A percentile compares a stretch with the other conserved stretches of the same genome.
These are phyloP conservation scores for Didymella segeticola DNA, from an alignment of 2,329 filamentous ascomycete species.

Conservation along the genomic window DNA sequence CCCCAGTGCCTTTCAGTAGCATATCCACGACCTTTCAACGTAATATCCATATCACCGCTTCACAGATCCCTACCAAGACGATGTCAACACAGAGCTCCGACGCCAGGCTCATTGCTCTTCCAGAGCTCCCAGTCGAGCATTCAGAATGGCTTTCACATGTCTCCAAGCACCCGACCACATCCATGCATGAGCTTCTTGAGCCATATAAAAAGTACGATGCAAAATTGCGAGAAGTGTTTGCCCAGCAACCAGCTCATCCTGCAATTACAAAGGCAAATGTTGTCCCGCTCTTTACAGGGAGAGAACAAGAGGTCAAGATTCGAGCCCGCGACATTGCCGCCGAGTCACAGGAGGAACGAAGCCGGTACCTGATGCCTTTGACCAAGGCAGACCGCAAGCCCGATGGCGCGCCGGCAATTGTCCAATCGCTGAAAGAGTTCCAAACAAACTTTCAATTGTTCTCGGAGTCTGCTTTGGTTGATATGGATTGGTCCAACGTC, in stretches of 20 bases:
- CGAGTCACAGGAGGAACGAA: constrained; percentile 67
- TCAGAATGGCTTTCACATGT: constrained; percentile 61
- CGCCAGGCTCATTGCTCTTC: constrained; percentile 35
- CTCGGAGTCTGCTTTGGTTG: constrained; percentile 76
- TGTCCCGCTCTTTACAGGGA: constrained; percentile 67
- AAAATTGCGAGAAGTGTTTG: constrained; percentile 70
- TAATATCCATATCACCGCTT: background rate
- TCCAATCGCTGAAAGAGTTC: constrained; percentile 72
- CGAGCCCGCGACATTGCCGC: constrained; percentile 65
- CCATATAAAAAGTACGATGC: constrained; percentile 74
- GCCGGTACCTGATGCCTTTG: constrained; percentile 73
- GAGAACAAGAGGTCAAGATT: constrained; percentile 64
- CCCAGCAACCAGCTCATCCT: constrained; percentile 69
- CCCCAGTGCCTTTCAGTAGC: background rate
- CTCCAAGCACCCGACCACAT: constrained; percentile 58
- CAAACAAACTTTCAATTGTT: constrained; percentile 82
- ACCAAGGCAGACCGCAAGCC: constrained; percentile 66
- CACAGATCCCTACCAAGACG: background rate
- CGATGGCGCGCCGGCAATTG: constrained; percentile 71
- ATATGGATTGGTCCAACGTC: constrained; percentile 83
- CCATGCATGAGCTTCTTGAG: constrained; percentile 65
- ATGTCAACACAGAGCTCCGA: constrained; percentile 20
- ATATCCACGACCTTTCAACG: background rate
- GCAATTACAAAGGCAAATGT: constrained; percentile 67
- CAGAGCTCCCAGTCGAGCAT: constrained; percentile 48